A percentile compares a stretch with the other conserved stretches of the same genome.
Evolutionary conservation across 139 green algal species (phyloP).

Genomic region (Micractinium sp.): DNA sequence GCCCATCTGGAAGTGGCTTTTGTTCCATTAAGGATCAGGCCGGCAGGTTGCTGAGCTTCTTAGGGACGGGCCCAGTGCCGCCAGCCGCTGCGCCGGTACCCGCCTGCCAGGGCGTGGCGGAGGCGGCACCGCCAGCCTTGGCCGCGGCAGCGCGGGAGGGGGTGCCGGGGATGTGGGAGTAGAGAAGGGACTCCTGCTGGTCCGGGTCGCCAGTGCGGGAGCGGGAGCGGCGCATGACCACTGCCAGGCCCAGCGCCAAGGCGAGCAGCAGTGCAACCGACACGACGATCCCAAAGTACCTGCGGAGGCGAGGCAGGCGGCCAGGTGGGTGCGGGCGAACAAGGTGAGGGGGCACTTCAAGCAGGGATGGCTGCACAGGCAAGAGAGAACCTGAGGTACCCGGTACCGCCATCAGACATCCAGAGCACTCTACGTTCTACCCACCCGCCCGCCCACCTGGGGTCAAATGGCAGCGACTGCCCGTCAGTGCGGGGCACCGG

Average conservation of each 20-base stretch:
- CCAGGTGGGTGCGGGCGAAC: too few relatives aligned
- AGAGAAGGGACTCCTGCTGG: conserved; percentile 10
- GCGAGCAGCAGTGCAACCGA: neutral
- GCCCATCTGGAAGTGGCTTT: neutral
- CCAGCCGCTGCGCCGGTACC: neutral
- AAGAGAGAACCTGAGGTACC: neutral
- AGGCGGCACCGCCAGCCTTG: too few relatives aligned
- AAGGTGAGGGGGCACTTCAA: neutral
- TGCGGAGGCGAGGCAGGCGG: neutral
- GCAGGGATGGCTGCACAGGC: neutral
- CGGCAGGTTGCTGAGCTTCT: conserved; percentile 43
- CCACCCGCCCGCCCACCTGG: neutral
- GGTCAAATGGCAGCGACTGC: neutral
- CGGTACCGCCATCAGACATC: neutral
- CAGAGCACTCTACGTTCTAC: neutral
- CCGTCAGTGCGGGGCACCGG: neutral
- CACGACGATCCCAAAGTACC: neutral
- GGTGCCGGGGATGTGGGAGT: conserved; percentile 25
- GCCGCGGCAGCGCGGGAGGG: neutral
- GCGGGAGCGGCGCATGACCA: neutral
- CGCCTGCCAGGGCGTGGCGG: neutral
- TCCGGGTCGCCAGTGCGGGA: neutral
- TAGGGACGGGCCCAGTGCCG: neutral
- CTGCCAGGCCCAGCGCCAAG: conserved; percentile 16
- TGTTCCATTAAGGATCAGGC: neutral